A percentile compares a stretch with the other conserved stretches of the same genome.
These are phyloP conservation scores for Ascochyta viciae-villosae DNA, from an alignment of 2,329 filamentous ascomycete genomes.

Conservation along the genomic window DNA sequence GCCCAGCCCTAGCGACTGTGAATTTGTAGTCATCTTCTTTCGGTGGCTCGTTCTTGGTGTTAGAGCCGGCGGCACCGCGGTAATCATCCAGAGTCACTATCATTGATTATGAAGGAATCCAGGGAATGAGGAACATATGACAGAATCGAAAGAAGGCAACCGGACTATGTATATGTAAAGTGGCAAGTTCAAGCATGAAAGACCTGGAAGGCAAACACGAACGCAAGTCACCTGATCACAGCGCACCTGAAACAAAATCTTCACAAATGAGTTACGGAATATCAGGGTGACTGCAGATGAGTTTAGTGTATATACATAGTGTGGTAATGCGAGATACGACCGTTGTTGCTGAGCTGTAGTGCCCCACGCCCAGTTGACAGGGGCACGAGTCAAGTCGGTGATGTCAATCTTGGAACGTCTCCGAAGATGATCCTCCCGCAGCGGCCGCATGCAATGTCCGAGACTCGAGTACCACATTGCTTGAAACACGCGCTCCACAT, in stretches of 20 bases:
- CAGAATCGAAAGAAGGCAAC: neutral
- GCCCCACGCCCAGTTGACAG: constrained; percentile 6
- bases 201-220: neutral
- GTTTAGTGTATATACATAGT: neutral
- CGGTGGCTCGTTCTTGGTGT: neutral
- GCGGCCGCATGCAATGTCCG: constrained; percentile 15
- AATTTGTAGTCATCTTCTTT: constrained; percentile 13
- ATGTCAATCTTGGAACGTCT: constrained; percentile 14
- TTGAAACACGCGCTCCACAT: constrained; percentile 18
- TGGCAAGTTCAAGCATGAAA: neutral
- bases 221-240: neutral
- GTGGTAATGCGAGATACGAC: neutral
- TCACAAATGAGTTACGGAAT: neutral
- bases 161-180: neutral
- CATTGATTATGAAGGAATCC: neutral
- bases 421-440: constrained; percentile 14
- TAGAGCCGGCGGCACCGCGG: neutral
- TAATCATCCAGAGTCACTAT: constrained; percentile 10
- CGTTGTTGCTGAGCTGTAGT: neutral
- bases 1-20: constrained; percentile 27
- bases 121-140: neutral
- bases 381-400: constrained; percentile 6
- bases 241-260: neutral
- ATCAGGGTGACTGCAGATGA: too few species aligned
- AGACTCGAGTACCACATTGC: constrained; percentile 7